Conservation (phyloP, 2,329 filamentous ascomycete species). For the Paradendryphiella salina region DNA sequence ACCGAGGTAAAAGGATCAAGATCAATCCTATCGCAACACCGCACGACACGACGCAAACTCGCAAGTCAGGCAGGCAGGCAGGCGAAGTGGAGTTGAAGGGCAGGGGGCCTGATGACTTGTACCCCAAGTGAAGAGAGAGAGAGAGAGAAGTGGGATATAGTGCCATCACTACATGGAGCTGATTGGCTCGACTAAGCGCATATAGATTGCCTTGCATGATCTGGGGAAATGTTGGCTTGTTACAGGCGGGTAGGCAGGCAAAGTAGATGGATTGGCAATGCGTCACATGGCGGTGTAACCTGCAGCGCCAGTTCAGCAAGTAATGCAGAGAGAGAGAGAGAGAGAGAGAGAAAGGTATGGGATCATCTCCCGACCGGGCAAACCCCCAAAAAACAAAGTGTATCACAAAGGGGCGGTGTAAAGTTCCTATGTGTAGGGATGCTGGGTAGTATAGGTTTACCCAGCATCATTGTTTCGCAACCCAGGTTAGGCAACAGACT, state of each 20-base stretch:
- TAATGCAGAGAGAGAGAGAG: neutral
- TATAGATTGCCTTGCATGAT: conserved; percentile 7
- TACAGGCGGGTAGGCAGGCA: neutral
- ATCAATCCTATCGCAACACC: neutral
- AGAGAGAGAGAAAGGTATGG: too few species aligned
- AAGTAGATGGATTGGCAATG: too few species aligned
- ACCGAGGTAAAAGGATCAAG: too few species aligned
- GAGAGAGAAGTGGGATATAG: neutral
- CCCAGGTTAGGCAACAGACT: neutral
- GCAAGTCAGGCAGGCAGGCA: too few species aligned
- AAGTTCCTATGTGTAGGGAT: conserved; percentile 8
- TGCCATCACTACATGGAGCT: neutral
- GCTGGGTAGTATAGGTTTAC: neutral
- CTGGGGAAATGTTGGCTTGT: conserved; percentile 8
- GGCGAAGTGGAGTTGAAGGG: too few species aligned
- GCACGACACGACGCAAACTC: too few species aligned
- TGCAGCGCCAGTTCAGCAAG: neutral
- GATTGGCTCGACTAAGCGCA: conserved; percentile 7
- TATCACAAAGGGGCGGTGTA: neutral
- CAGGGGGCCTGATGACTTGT: neutral
- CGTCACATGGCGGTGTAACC: conserved; percentile 3
- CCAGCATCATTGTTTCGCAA: too few species aligned
- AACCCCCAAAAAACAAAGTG: too few species aligned
- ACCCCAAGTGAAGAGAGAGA: neutral
- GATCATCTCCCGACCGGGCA: too few species aligned